Evolutionary conservation across 2,329 filamentous ascomycete genomes (phyloP).

Genomic region (Colletotrichum graminicola): DNA sequence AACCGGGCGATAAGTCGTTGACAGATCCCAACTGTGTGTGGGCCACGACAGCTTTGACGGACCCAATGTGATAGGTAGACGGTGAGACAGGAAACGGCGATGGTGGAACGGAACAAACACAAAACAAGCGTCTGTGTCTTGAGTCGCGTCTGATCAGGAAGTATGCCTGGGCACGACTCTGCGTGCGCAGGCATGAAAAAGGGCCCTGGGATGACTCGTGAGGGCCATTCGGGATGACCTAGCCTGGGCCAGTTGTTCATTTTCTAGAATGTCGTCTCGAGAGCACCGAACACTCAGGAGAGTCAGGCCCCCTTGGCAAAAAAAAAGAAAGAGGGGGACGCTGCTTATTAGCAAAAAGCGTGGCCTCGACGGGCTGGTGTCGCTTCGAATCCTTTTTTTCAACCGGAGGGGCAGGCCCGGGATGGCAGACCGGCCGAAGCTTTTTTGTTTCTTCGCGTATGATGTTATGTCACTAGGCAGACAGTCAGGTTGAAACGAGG

Average conservation of each 20-base stretch:
- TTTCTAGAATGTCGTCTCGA: constrained; percentile 5
- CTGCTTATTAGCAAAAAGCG: not conserved
- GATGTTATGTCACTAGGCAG: not conserved
- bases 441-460: constrained; percentile 27
- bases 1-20: not conserved
- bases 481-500: constrained; percentile 26
- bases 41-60: constrained; percentile 9
- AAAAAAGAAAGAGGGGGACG: not conserved
- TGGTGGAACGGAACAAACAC: constrained; percentile 27
- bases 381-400: not conserved
- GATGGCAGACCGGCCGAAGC: constrained; percentile 21
- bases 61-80: constrained; percentile 2
- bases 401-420: not conserved
- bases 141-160: constrained; percentile 28
- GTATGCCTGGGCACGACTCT: constrained; percentile 4
- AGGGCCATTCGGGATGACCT: constrained; percentile 32
- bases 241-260: constrained; percentile 37
- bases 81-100: constrained; percentile 24
- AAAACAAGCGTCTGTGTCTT: constrained; percentile 32
- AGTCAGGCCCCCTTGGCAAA: constrained; percentile 7
- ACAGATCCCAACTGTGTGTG: not conserved
- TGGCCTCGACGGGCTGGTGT: not conserved
- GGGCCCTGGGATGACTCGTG: constrained; percentile 28
- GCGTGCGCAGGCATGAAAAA: not conserved
- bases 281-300: constrained; percentile 11